Percentiles rank a stretch among this genome's conserved stretches.
Conservation (phyloP, 495 filamentous ascomycete species). For the Penicillium ochrochloron region DNA sequence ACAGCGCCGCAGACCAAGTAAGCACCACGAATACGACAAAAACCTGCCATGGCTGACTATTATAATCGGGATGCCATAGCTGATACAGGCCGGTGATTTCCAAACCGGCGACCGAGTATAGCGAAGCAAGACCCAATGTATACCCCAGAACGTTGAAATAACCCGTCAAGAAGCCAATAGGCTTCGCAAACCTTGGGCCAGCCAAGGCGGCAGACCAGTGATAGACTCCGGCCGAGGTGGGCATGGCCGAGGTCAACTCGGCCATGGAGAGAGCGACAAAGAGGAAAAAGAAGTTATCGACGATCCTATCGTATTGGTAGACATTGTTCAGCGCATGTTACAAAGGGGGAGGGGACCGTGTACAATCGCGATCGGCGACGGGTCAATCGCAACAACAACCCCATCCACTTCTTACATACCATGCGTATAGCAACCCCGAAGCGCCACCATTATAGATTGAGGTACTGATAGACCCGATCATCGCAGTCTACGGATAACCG, state of each 20-base stretch:
- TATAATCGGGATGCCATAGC: slow-evolving; percentile 13
- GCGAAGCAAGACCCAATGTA: slow-evolving; percentile 15
- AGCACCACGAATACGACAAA: slow-evolving; percentile 19
- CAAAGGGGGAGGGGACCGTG: not conserved
- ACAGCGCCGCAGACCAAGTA: slow-evolving; percentile 16
- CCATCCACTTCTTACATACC: not conserved
- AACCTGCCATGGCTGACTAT: slow-evolving; percentile 13
- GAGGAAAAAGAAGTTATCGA: slow-evolving; percentile 21
- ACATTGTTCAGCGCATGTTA: slow-evolving; percentile 1
- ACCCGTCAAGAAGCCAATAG: slow-evolving; percentile 15
- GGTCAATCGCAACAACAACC: not conserved
- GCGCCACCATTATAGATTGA: slow-evolving; percentile 22
- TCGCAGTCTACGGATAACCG: slow-evolving; percentile 10
- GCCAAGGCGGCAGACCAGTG: slow-evolving; percentile 19
- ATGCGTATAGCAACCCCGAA: slow-evolving; percentile 14
- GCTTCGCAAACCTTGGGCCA: slow-evolving; percentile 12
- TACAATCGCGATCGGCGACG: not conserved
- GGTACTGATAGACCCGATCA: slow-evolving; percentile 17
- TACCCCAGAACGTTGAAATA: slow-evolving; percentile 19
- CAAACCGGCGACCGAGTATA: slow-evolving; percentile 16
- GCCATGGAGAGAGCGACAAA: slow-evolving; percentile 18
- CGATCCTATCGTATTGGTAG: slow-evolving; percentile 7
- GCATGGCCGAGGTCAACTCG: slow-evolving; percentile 19
- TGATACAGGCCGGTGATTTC: slow-evolving; percentile 18
- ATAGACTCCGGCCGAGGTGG: slow-evolving; percentile 17